Evolutionary conservation across 2,329 filamentous ascomycete species (phyloP).

Genomic region (Colletotrichum sp.): DNA sequence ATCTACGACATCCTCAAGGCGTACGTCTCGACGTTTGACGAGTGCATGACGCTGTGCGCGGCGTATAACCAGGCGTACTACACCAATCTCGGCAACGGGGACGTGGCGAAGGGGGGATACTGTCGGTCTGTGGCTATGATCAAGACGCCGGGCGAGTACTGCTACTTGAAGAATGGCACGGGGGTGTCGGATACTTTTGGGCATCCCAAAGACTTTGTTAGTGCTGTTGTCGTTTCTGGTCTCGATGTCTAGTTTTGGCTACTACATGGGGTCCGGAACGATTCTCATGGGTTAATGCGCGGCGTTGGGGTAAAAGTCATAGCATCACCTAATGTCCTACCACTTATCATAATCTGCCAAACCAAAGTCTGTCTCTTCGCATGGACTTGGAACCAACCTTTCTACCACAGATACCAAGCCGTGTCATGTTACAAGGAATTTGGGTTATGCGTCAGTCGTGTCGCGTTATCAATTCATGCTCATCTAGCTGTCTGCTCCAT

Average conservation of each 20-base stretch:
- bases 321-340: background rate
- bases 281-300: background rate
- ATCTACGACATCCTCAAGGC: constrained; percentile 23
- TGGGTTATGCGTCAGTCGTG: background rate
- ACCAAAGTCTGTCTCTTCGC: background rate
- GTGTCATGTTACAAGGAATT: background rate
- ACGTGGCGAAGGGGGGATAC: background rate
- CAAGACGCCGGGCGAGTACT: constrained; percentile 22
- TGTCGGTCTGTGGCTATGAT: constrained; percentile 23
- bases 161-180: constrained; percentile 26
- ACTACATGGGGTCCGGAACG: background rate
- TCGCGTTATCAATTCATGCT: background rate
- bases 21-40: constrained; percentile 23
- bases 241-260: background rate
- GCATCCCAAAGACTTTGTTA: constrained; percentile 1
- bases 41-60: constrained; percentile 24
- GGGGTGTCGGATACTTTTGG: constrained; percentile 18
- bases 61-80: constrained; percentile 12
- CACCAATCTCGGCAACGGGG: background rate
- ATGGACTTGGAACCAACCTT: background rate
- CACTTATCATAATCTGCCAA: background rate
- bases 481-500: background rate
- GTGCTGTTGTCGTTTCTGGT: constrained; percentile 11
- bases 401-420: background rate
- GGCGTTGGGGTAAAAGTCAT: background rate